phyloP scores from a whole-genome alignment of 1,284 basidiomycete genomes.

The Trichosporon faecale region DNA sequence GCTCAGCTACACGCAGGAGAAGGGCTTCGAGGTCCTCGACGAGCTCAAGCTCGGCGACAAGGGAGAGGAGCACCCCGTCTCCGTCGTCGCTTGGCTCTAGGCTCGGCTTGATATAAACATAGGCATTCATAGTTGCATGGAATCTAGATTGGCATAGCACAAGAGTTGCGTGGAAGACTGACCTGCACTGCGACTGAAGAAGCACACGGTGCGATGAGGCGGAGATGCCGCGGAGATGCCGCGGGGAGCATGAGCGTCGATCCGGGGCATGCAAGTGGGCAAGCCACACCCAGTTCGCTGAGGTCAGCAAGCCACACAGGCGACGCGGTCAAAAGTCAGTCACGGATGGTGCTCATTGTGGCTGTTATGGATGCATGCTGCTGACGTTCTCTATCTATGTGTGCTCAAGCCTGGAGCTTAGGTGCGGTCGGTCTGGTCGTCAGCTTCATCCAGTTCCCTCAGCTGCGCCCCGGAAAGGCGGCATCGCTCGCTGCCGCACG shows the following conservation, averaged over 20 bases:
- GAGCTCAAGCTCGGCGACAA: constrained; percentile 17
- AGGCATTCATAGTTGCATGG: not conserved
- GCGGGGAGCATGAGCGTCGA: too few species aligned
- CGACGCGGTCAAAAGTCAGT: not conserved
- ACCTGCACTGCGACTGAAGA: too few species aligned
- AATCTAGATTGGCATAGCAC: not conserved
- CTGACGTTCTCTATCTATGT: not conserved
- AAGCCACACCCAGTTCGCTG: too few species aligned
- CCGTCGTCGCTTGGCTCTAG: constrained; percentile 11
- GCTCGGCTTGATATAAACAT: not conserved
- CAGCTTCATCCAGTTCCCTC: too few species aligned
- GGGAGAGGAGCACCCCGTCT: constrained; percentile 17
- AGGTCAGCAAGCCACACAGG: not conserved
- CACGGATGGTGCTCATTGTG: not conserved
- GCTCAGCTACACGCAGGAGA: constrained; percentile 33
- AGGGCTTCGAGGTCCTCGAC: constrained; percentile 30
- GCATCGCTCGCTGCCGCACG: not conserved
- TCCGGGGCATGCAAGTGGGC: too few species aligned
- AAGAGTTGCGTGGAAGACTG: not conserved
- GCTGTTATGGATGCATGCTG: not conserved
- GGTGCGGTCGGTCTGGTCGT: not conserved
- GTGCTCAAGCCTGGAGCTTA: not conserved
- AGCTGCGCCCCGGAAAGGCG: too few species aligned
- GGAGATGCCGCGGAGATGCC: too few species aligned
- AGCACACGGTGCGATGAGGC: too few species aligned